Evolutionary conservation across 805 yeast species (phyloP).

Genomic region (Cyberlindnera misumaiensis): DNA sequence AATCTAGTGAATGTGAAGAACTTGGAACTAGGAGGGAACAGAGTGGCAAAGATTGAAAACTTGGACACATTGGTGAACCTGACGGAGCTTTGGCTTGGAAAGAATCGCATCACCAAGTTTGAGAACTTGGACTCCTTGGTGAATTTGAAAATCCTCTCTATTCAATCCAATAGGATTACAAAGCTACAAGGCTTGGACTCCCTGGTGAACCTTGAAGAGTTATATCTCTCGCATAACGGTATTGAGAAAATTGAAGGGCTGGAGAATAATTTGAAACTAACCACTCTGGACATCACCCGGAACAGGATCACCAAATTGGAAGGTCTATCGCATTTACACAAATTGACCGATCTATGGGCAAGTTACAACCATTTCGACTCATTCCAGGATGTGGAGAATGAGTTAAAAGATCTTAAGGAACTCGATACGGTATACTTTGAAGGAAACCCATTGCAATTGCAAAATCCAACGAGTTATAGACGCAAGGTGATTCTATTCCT

Average conservation of each 20-base stretch:
- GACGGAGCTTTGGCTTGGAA: slow-evolving; percentile 87
- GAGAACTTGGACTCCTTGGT: slow-evolving; percentile 53
- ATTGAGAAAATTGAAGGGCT: slow-evolving; percentile 69
- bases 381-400: slow-evolving; percentile 61
- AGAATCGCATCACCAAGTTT: slow-evolving; percentile 63
- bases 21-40: slow-evolving; percentile 89
- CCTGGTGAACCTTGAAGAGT: slow-evolving; percentile 68
- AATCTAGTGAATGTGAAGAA: slow-evolving; percentile 50
- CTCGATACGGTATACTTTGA: slow-evolving; percentile 90
- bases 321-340: slow-evolving; percentile 53
- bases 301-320: slow-evolving; percentile 59
- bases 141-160: slow-evolving; percentile 70
- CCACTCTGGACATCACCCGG: slow-evolving; percentile 74
- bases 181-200: slow-evolving; percentile 78
- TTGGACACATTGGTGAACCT: slow-evolving; percentile 49
- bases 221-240: slow-evolving; percentile 83
- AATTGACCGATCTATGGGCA: slow-evolving; percentile 93
- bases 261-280: slow-evolving; percentile 59
- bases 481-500: slow-evolving; percentile 71
- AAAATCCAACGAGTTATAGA: slow-evolving; percentile 76
- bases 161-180: slow-evolving; percentile 78
- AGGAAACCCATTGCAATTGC: slow-evolving; percentile 78
- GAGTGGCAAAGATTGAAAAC: slow-evolving; percentile 52
- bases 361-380: slow-evolving; percentile 65
- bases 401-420: slow-evolving; percentile 53